These are phyloP conservation scores for Amaranthus hypochondriacus DNA, from an alignment of 148 eudicot genomes.

Conservation along the genomic window DNA sequence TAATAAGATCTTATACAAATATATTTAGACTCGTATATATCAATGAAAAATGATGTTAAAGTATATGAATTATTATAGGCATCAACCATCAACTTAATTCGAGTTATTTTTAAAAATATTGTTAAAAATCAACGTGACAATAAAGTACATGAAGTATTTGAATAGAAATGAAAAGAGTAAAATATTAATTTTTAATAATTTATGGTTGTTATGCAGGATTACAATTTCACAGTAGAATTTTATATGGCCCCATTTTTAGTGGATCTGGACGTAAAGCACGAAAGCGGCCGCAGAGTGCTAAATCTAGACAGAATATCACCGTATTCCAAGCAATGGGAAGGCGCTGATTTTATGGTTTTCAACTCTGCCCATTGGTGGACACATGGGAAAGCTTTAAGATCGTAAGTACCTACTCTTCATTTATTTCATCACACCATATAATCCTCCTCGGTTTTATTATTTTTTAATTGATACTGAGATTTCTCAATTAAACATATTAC, in stretches of 20 bases:
- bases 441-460: neutral
- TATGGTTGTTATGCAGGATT: conserved; percentile 27
- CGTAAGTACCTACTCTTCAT: conserved; percentile 19
- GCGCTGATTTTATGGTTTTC: conserved; percentile 46
- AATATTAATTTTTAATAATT: no score
- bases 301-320: conserved; percentile 28
- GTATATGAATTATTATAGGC: no score
- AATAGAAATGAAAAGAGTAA: no score
- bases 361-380: conserved; percentile 56
- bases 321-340: conserved; percentile 28
- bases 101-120: no score
- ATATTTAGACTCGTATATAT: no score
- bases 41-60: no score
- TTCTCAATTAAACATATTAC: no score
- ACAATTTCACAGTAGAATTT: conserved; percentile 43
- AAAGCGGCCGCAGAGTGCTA: conserved; percentile 26
- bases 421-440: no score
- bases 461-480: neutral
- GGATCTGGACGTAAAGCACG: conserved; percentile 21
- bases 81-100: no score
- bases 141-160: no score
- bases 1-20: no score
- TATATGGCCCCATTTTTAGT: conserved; percentile 42
- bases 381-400: conserved; percentile 27
- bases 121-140: no score